Percentiles rank a stretch among this genome's conserved stretches.
Conservation (phyloP, 2,329 filamentous ascomycete genomes). For the Aspergillus luchuensis region DNA sequence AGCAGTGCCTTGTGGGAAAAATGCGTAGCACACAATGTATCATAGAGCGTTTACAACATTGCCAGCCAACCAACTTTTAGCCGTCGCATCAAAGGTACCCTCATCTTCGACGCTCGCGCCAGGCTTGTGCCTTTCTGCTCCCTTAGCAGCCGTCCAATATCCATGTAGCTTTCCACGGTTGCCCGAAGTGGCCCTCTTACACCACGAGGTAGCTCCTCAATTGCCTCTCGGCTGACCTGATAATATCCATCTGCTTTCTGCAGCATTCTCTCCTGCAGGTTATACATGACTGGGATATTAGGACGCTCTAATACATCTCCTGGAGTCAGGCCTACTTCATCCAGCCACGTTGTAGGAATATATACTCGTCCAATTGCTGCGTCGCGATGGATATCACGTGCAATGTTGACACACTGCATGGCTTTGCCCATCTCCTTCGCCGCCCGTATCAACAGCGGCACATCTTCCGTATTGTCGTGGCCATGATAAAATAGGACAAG, state of each 20-base stretch:
- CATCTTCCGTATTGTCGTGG: neutral
- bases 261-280: slow-evolving; percentile 57
- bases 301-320: slow-evolving; percentile 14
- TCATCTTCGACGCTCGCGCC: neutral
- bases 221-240: slow-evolving; percentile 54
- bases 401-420: slow-evolving; percentile 76
- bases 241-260: slow-evolving; percentile 65
- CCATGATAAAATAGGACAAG: slow-evolving; percentile 23
- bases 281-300: slow-evolving; percentile 20
- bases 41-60: neutral
- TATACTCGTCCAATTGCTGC: slow-evolving; percentile 68
- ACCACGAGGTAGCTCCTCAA: slow-evolving; percentile 62
- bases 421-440: slow-evolving; percentile 64
- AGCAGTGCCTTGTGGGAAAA: no score
- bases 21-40: no score
- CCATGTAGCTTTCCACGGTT: slow-evolving; percentile 74
- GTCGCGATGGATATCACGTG: slow-evolving; percentile 70
- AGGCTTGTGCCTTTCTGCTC: neutral
- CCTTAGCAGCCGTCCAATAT: slow-evolving; percentile 58
- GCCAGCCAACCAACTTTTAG: neutral
- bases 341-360: slow-evolving; percentile 65
- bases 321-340: slow-evolving; percentile 52
- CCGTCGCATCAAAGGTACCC: neutral
- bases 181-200: slow-evolving; percentile 66
- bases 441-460: slow-evolving; percentile 23